Percentiles rank a stretch among this genome's conserved stretches.
Evolutionary conservation across 2,329 filamentous ascomycete genomes (phyloP).

Genomic region (Botryotinia globosa): DNA sequence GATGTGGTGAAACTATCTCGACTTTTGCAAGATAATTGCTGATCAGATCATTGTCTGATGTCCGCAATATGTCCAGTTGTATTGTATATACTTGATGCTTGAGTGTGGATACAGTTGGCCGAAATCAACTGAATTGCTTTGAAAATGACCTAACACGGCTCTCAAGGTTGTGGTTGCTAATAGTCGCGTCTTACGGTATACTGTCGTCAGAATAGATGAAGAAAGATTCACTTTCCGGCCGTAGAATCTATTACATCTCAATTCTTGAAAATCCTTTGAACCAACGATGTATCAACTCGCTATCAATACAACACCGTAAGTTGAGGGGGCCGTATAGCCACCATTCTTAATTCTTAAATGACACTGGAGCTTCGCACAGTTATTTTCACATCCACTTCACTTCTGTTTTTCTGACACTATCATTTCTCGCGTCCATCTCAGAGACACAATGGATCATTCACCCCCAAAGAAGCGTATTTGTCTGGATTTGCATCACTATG

Average conservation of each 20-base stretch:
- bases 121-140: neutral
- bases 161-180: neutral
- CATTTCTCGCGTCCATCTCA: neutral
- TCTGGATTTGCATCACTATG: neutral
- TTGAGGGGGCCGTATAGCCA: neutral
- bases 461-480: neutral
- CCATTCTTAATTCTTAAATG: neutral
- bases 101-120: neutral
- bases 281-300: neutral
- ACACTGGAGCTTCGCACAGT: neutral
- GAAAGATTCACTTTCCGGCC: neutral
- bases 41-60: neutral
- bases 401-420: neutral
- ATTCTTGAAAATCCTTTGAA: neutral
- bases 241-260: neutral
- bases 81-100: neutral
- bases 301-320: neutral
- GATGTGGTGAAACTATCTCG: neutral
- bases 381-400: neutral
- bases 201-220: neutral
- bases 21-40: neutral
- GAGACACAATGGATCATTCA: neutral
- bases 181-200: neutral
- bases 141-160: neutral
- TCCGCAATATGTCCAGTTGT: neutral